A percentile compares a stretch with the other conserved stretches of the same genome.
Evolutionary conservation across 2,329 filamentous ascomycete genomes (phyloP).

Genomic region (Phyllosticta ampelicida): DNA sequence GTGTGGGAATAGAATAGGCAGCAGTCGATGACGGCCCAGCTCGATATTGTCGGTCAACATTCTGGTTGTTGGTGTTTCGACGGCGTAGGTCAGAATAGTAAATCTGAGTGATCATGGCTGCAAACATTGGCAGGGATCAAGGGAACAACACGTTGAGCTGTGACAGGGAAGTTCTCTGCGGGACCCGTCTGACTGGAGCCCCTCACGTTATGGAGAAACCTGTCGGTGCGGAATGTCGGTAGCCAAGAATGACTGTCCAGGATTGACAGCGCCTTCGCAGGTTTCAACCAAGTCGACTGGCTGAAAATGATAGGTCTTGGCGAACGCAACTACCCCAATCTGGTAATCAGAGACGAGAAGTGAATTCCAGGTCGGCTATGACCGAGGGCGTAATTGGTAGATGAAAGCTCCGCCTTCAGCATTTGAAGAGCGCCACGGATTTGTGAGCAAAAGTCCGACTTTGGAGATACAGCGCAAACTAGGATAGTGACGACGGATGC

Average conservation of each 20-base stretch:
- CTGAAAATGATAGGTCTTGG: background rate
- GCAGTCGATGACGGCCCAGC: background rate
- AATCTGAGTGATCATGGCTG: background rate
- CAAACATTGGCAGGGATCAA: background rate
- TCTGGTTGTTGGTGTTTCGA: background rate
- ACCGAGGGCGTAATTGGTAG: background rate
- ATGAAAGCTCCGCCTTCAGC: background rate
- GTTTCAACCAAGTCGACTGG: background rate
- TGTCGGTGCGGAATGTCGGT: background rate
- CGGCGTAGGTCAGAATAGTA: background rate
- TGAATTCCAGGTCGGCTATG: background rate
- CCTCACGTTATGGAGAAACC: background rate
- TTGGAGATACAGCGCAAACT: background rate
- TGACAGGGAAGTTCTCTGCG: background rate
- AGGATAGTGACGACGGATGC: background rate
- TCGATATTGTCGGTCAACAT: background rate
- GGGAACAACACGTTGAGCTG: background rate
- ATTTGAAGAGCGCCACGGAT: background rate
- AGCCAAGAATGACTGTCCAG: background rate
- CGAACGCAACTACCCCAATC: background rate
- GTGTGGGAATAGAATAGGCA: background rate
- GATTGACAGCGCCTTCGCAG: background rate
- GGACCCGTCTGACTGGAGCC: background rate
- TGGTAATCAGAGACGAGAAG: background rate
- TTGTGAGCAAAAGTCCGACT: background rate